phyloP scores from a whole-genome alignment of 1,284 basidiomycete species.

The Amylostereum areolatum region DNA sequence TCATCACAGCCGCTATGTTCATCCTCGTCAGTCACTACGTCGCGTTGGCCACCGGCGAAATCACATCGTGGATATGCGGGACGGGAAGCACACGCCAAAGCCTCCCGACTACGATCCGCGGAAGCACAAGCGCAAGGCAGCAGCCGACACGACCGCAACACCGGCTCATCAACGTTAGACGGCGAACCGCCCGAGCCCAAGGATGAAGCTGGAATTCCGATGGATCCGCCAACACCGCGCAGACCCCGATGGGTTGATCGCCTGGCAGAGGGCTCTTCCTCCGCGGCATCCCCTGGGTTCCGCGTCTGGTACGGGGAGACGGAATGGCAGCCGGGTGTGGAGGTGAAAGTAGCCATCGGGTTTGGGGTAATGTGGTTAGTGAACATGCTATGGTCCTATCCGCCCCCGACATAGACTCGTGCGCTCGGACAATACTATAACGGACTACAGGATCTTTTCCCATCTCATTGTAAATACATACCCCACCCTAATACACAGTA shows the following conservation, averaged over 20 bases:
- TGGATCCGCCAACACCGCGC: slow-evolving; percentile 30
- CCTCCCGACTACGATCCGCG: slow-evolving; percentile 24
- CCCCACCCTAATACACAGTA: no score
- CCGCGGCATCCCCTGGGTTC: slow-evolving; percentile 20
- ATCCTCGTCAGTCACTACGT: slow-evolving; percentile 75
- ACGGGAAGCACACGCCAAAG: slow-evolving; percentile 20
- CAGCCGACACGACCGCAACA: slow-evolving; percentile 8
- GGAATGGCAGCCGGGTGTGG: slow-evolving; percentile 28
- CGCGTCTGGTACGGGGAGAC: slow-evolving; percentile 25
- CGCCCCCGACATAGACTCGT: slow-evolving; percentile 13
- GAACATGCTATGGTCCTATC: slow-evolving; percentile 50
- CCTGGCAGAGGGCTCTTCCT: slow-evolving; percentile 33
- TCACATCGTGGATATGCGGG: slow-evolving; percentile 68
- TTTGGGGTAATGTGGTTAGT: slow-evolving; percentile 46
- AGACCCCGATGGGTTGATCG: slow-evolving; percentile 51
- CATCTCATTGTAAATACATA: background rate
- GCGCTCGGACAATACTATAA: background rate
- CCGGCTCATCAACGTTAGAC: background rate
- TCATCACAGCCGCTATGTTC: slow-evolving; percentile 72
- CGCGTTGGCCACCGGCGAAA: slow-evolving; percentile 65
- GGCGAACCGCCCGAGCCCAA: slow-evolving; percentile 8
- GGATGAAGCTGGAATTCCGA: slow-evolving; percentile 13
- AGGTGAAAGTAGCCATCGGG: slow-evolving; percentile 28
- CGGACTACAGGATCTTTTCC: background rate
- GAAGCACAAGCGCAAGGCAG: slow-evolving; percentile 7